These are phyloP conservation scores for Podospora bellae-mahoneyi DNA, from an alignment of 495 filamentous ascomycete genomes.

Conservation along the genomic window DNA sequence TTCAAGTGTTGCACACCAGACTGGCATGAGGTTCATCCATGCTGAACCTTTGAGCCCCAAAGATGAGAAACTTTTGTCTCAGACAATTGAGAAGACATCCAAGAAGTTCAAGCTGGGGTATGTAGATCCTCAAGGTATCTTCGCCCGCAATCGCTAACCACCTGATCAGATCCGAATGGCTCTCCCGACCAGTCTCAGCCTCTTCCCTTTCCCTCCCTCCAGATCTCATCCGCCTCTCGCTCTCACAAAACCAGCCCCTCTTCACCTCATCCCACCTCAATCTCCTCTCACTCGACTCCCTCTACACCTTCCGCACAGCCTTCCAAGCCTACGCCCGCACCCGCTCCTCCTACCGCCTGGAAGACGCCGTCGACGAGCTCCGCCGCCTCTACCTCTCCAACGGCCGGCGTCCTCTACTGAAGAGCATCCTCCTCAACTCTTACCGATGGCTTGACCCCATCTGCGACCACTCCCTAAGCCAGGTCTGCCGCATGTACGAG, in stretches of 20 bases:
- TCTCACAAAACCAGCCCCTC: constrained; percentile 64
- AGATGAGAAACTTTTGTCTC: constrained; percentile 39
- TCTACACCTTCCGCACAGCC: constrained; percentile 69
- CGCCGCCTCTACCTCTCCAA: constrained; percentile 60
- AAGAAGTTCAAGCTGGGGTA: constrained; percentile 44
- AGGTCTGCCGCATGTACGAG: constrained; percentile 57
- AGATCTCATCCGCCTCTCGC: constrained; percentile 61
- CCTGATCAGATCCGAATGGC: constrained; percentile 35
- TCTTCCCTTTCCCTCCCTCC: constrained; percentile 38
- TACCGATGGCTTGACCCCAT: constrained; percentile 60
- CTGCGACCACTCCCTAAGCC: constrained; percentile 49
- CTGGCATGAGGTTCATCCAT: constrained; percentile 40
- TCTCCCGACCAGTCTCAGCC: constrained; percentile 36
- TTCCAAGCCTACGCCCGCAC: constrained; percentile 55
- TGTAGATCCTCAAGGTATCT: constrained; percentile 8
- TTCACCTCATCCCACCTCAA: constrained; percentile 69
- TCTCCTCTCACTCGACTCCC: constrained; percentile 63
- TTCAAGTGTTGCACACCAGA: constrained; percentile 29
- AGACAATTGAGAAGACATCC: constrained; percentile 43
- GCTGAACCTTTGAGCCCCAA: constrained; percentile 31
- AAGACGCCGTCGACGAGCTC: constrained; percentile 55
- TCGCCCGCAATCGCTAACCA: constrained; percentile 2
- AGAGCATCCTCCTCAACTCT: constrained; percentile 56
- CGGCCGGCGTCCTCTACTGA: constrained; percentile 54
- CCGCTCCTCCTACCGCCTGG: constrained; percentile 52